Evolutionary conservation across 345 rosid genomes (phyloP), one percentile per base, ranked within the genome.

Genomic region (Ceriops tagal): DNA sequence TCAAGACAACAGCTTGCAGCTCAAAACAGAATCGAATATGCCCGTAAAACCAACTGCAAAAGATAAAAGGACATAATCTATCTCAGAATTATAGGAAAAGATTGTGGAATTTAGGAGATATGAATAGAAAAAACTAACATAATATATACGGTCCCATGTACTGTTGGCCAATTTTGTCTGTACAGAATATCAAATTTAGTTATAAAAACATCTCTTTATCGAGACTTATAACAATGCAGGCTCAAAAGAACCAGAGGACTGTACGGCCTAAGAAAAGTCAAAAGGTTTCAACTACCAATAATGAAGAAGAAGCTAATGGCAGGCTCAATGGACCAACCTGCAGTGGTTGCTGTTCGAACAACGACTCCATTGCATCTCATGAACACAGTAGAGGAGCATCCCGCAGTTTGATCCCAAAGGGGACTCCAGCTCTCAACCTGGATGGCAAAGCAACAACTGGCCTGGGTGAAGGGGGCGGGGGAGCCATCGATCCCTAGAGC

Each of bases 401-500:
- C 56, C 75, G 85, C 46, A 81, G 77, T 49, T n/a, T 61, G 8
- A 6, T 8, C 43, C 43, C 13, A 37, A 37, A 37, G 3, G 13
- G 13, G 13, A 37, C 43, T 37, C 15, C 43, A 37, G 82, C 82
- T 21, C 83, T 84, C 24, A 85, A 85, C 78, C 82, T 73, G 31
- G 85, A 74, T 55, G 89, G 93, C 55, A 89, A 89, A 75, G 80
- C 86, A 27, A 87, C 92, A 69, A 93, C 98, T 28, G 81, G 26
- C 26, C 26, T 24, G 26, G 26, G 26, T 24, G 26, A 24, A 24
- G 86, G 49, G 84, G 91, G 39, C n/a, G 93, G 93, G 8, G 83
- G 88, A 0, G 95, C 95, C 5, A 85, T 91, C 0, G 95, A 91
- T 75, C 95, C 97, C 24, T 92, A 87, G 72, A 85, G 88, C 81